Conservation (phyloP, 495 filamentous ascomycete genomes). For the Hypoxylon crocopeplum region DNA sequence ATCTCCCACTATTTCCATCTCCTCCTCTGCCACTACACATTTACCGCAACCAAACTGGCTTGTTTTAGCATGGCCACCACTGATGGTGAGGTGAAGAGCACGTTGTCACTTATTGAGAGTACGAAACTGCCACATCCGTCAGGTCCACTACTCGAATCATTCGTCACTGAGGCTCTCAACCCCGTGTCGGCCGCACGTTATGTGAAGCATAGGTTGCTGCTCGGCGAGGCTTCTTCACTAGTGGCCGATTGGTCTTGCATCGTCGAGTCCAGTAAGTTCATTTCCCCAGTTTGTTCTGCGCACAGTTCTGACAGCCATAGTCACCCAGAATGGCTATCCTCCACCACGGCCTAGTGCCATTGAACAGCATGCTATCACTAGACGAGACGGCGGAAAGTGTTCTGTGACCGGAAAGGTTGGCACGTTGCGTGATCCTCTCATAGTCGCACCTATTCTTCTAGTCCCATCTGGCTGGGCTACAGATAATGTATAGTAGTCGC, state of each 20-base stretch:
- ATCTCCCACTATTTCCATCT: background rate
- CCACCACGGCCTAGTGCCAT: slow-evolving; percentile 15
- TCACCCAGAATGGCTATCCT: slow-evolving; percentile 14
- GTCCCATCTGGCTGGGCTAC: slow-evolving; percentile 25
- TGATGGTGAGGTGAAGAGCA: slow-evolving; percentile 1
- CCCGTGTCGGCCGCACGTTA: slow-evolving; percentile 25
- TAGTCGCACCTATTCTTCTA: slow-evolving; percentile 36
- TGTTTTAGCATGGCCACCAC: slow-evolving; percentile 7
- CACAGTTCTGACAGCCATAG: slow-evolving; percentile 2
- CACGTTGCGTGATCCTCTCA: slow-evolving; percentile 33
- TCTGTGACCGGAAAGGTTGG: slow-evolving; percentile 38
- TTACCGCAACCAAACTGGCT: background rate
- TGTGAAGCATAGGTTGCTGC: slow-evolving; percentile 12
- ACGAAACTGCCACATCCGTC: slow-evolving; percentile 33
- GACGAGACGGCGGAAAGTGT: slow-evolving; percentile 35
- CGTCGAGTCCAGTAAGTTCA: slow-evolving; percentile 27
- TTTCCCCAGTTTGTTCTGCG: background rate
- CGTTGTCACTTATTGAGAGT: slow-evolving; percentile 41
- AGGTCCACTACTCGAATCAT: slow-evolving; percentile 15
- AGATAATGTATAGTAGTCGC: slow-evolving; percentile 11
- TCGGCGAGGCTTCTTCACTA: slow-evolving; percentile 26
- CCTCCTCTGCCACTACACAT: no score
- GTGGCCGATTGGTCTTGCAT: slow-evolving; percentile 37
- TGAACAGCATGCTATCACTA: slow-evolving; percentile 20
- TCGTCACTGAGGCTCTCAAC: slow-evolving; percentile 22